Evolutionary conservation across 2,329 filamentous ascomycete species (phyloP).

Genomic region (Hirsutella thompsonii): DNA sequence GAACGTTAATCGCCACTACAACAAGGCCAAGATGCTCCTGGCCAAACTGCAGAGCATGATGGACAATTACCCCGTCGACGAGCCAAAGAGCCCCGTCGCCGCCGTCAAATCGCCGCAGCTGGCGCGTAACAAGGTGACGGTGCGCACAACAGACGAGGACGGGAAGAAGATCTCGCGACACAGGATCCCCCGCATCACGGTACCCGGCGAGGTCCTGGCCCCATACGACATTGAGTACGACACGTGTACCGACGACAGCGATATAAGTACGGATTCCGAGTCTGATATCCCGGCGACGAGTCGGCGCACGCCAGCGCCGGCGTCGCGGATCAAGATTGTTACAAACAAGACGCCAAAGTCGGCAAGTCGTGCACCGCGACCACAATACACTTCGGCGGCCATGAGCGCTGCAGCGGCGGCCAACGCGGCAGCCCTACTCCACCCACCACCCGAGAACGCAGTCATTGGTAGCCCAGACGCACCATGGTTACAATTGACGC

Average conservation of each 20-base stretch:
- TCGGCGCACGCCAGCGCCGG: constrained; percentile 20
- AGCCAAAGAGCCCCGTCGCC: constrained; percentile 36
- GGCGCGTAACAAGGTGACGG: constrained; percentile 32
- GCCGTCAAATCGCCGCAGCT: constrained; percentile 40
- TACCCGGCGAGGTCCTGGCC: constrained; percentile 52
- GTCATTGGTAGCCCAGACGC: constrained; percentile 44
- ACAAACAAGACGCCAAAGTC: constrained; percentile 28
- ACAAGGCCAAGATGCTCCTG: constrained; percentile 44
- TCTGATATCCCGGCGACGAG: constrained; percentile 25
- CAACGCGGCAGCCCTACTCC: constrained; percentile 29
- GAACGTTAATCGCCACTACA: constrained; percentile 49
- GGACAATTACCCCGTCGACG: constrained; percentile 44
- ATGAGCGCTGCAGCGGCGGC: constrained; percentile 25
- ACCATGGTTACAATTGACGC: constrained; percentile 53
- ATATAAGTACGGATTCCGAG: constrained; percentile 39
- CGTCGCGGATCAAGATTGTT: constrained; percentile 37
- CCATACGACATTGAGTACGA: constrained; percentile 54
- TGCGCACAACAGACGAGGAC: constrained; percentile 28
- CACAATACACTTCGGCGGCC: constrained; percentile 20
- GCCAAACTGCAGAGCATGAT: constrained; percentile 46
- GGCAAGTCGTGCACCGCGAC: constrained; percentile 25
- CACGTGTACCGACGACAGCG: constrained; percentile 38
- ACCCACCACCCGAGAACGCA: constrained; percentile 47
- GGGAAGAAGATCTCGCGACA: constrained; percentile 33
- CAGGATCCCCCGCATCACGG: constrained; percentile 44